These are phyloP conservation scores for Colletotrichum siamense DNA, from an alignment of 2,329 filamentous ascomycete genomes.

Conservation along the genomic window DNA sequence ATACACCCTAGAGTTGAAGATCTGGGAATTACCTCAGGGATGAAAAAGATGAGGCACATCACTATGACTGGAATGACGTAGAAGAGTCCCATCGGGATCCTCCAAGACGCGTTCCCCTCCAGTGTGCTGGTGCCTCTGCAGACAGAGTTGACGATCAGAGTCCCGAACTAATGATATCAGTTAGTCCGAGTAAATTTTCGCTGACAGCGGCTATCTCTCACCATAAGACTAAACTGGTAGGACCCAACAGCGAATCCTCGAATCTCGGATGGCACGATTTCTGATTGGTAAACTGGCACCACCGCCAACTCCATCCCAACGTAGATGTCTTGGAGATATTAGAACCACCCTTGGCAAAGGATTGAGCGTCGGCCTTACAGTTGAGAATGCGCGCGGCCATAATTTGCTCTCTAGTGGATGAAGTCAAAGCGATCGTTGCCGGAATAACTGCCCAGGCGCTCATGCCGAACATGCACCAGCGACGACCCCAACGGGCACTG, in stretches of 20 bases:
- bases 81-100: conserved; percentile 39
- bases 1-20: background rate
- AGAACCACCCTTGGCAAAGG: background rate
- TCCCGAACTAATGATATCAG: conserved; percentile 17
- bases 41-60: conserved; percentile 29
- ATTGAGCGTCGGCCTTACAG: conserved; percentile 14
- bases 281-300: conserved; percentile 41
- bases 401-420: conserved; percentile 34
- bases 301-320: conserved; percentile 45
- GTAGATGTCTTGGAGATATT: conserved; percentile 31
- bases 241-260: conserved; percentile 39
- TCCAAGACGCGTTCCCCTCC: conserved; percentile 33
- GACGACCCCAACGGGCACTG: conserved; percentile 35
- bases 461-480: conserved; percentile 42
- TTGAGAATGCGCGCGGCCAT: conserved; percentile 40
- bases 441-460: conserved; percentile 37
- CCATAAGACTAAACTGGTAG: conserved; percentile 36
- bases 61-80: conserved; percentile 37
- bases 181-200: background rate
- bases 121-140: conserved; percentile 34
- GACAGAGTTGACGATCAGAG: conserved; percentile 33
- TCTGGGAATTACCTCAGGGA: conserved; percentile 27
- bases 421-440: conserved; percentile 38
- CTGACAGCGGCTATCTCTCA: background rate
- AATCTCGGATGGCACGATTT: conserved; percentile 33